phyloP scores from a whole-genome alignment of 306 rosid genomes.

The Myrica gale region DNA sequence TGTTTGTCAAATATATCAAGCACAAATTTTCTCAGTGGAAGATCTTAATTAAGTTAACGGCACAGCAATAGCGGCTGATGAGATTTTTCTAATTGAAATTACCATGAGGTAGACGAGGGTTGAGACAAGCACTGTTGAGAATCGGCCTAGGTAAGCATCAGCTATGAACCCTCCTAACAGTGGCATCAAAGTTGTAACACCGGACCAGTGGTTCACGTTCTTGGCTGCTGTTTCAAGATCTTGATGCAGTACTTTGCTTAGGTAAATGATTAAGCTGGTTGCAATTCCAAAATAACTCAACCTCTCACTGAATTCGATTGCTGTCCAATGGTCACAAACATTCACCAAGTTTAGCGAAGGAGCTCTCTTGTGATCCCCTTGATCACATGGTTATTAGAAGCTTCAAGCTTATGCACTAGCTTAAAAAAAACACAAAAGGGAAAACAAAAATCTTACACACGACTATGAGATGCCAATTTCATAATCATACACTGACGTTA shows the following conservation, averaged over 20 bases:
- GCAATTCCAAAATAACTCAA: conserved; percentile 87
- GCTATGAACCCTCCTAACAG: conserved; percentile 87
- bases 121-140: conserved; percentile 62
- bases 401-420: not conserved
- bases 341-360: not conserved
- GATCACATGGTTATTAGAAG: not conserved
- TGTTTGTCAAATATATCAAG: conserved; percentile 26
- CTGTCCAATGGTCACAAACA: conserved; percentile 39
- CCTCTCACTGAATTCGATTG: conserved; percentile 91
- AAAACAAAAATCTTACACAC: too few relatives aligned
- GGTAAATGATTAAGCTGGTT: conserved; percentile 72
- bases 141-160: conserved; percentile 88
- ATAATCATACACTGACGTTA: too few relatives aligned
- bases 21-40: conserved; percentile 5
- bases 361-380: not conserved
- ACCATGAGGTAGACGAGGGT: conserved; percentile 68
- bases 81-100: conserved; percentile 19
- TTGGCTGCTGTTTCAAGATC: conserved; percentile 82
- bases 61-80: not conserved
- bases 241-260: conserved; percentile 67
- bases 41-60: not conserved
- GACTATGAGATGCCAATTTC: not conserved
- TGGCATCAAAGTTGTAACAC: conserved; percentile 86
- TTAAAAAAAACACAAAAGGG: too few relatives aligned
- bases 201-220: conserved; percentile 84